These are phyloP conservation scores for Acmispon strigosus DNA, from an alignment of 306 rosid species.

Conservation along the genomic window DNA sequence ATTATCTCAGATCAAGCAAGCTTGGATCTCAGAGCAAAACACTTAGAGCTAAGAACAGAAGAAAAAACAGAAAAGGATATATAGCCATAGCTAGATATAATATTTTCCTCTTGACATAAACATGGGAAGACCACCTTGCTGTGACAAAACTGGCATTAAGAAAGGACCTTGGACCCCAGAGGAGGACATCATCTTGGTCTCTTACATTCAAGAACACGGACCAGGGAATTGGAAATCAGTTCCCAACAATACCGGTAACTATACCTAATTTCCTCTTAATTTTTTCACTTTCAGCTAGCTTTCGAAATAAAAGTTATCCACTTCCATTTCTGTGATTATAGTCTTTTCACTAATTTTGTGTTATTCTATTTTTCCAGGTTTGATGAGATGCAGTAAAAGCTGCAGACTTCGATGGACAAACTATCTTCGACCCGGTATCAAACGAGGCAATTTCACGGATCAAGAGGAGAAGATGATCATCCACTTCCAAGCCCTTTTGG, in stretches of 20 bases:
- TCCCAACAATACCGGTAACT: slow-evolving; percentile 73
- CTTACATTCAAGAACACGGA: slow-evolving; percentile 89
- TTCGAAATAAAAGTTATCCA: too few species aligned
- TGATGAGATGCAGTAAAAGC: slow-evolving; percentile 90
- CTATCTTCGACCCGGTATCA: slow-evolving; percentile 87
- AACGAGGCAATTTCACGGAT: slow-evolving; percentile 72
- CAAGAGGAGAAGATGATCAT: slow-evolving; percentile 85
- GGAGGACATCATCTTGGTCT: slow-evolving; percentile 84
- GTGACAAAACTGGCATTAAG: slow-evolving; percentile 72
- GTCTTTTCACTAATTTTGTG: background rate
- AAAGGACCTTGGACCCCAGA: slow-evolving; percentile 99
- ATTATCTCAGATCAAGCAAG: background rate
- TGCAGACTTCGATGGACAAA: slow-evolving; percentile 96
- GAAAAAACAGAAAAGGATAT: background rate
- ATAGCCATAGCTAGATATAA: background rate
- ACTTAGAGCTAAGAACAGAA: background rate
- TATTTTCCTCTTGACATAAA: background rate
- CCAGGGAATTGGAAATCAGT: slow-evolving; percentile 95
- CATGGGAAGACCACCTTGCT: slow-evolving; percentile 94
- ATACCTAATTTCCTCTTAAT: too few species aligned
- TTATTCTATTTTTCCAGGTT: slow-evolving; percentile 25
- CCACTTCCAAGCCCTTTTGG: slow-evolving; percentile 92
- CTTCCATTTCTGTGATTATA: too few species aligned
- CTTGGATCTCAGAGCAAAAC: background rate
- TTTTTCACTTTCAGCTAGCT: too few species aligned